These are phyloP conservation scores for Eucalyptus pauciflora DNA, from an alignment of 345 rosid genomes.

Conservation along the genomic window DNA sequence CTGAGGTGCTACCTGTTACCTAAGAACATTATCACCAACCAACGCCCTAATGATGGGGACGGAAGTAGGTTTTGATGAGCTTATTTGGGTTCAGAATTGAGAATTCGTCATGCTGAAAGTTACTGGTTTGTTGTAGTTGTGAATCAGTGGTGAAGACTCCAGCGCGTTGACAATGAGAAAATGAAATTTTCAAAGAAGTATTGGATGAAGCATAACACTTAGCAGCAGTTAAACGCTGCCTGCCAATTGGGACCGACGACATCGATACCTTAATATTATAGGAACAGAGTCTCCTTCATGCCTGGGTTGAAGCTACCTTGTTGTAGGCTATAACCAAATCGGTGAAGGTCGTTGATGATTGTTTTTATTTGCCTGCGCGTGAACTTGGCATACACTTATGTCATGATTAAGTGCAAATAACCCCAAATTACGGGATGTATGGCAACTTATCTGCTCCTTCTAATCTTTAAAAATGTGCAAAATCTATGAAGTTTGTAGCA, in stretches of 20 bases:
- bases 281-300: background rate
- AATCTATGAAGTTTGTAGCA: background rate
- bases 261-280: background rate
- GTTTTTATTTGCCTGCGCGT: background rate
- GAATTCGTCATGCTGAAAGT: background rate
- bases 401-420: background rate
- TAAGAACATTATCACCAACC: background rate
- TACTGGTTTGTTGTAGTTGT: background rate
- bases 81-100: background rate
- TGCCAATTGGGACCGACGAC: background rate
- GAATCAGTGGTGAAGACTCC: background rate
- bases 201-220: background rate
- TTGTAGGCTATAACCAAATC: background rate
- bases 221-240: fast-evolving
- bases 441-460: background rate
- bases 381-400: background rate
- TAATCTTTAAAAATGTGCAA: background rate
- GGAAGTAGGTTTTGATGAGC: background rate
- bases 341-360: background rate
- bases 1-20: background rate
- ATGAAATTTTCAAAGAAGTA: fast-evolving
- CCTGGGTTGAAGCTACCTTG: background rate
- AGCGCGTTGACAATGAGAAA: background rate
- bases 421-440: background rate
- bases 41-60: background rate